Evolutionary conservation across 1,284 basidiomycete genomes (phyloP), one percentile per base, ranked within the genome.

Genomic region (Paramarasmius palmivorus): DNA sequence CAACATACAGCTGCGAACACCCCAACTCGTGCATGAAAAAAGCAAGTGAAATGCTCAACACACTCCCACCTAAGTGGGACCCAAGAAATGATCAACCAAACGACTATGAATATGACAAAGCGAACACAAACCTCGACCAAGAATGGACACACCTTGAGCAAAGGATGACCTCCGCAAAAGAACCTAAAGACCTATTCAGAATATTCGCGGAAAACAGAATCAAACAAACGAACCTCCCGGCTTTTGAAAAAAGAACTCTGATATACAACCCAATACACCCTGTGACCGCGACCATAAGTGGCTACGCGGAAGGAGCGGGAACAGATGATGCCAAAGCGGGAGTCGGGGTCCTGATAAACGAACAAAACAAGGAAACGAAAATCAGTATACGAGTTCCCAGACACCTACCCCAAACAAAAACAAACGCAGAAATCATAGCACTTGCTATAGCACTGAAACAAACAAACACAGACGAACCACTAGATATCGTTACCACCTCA

Each of bases 261-360:
- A 4, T 29, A 1, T 20, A 19, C 6, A 20, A 50, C 12, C 23
- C 23, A 23, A 35, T 15, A 22, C 34, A 41, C 19, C 3, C 22
- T 34, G 19, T 20, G 7, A 25, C 19, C 3, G 52, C 61, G 0
- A 62, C 63, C 29, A 68, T 63, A 2, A 67, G 67, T 44, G 68
- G 64, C 2, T 66, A 66, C 0, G 65, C 63, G 52, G 20, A 57
- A 0, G 36, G 60, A 5, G 63, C 65, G 12, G 62, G 61, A 0
- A 47, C 51, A 0, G 34, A 36, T 0, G 38, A 65, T 15, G 59
- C 56, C 2, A 35, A 19, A 25, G 62, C 62, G 1, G 65, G 66
- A 0, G 61, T 61, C 2, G 65, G 67, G 9, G 52, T 64, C 0
- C 67, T 53, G 49, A 57, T 61, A 26, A 44, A 42, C 1, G 22